Evolutionary conservation across 768 basidiomycete genomes (phyloP), one percentile per base, ranked within the genome.

Genomic region (Phanerochaete sordida): DNA sequence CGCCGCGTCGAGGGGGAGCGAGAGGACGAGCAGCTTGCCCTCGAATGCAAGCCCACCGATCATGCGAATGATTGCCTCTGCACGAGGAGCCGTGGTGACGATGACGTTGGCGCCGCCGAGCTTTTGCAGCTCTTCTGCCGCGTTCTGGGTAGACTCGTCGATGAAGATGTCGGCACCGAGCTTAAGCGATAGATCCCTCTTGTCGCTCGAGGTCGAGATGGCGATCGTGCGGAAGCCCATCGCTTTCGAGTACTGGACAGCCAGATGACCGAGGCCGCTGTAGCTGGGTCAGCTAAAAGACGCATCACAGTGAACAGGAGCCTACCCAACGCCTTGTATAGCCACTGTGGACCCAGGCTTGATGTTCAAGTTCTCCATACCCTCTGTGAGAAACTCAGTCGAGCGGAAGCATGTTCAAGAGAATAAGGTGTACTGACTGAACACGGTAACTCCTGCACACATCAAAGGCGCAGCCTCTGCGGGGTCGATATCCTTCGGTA

Each of bases 151-250:
- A 7, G 67, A 63, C 21, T 67, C 66, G 58, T 74, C 75, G 53
- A 79, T 63, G 68, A 75, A 77, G 23, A 68, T 62, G 49, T 75
- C 66, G 1, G 77, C 77, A 24, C 77, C 77, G 47, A 79, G 69
- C 51, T 72, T 57, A 11, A 49, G 64, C 0, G 76, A 73, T 44
- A 78, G 64, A 0, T 69, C 65, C 35, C 66, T 56, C 67, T 80
- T 80, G 1, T 56, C 46, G 13, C 64, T 57, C 2, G 63, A 64
- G 2, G 66, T 66, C 1, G 74, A 76, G 28, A 79, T 64, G 3
- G 76, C 78, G 33, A 73, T 69, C 39, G 68, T 68, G 9, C 68
- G 68, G 65, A 61, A 76, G 4, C 79, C 78, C 67, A 75, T 74
- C 37, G 70, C 69, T 19, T 57, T 47, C 0, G 73, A 68, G 62